Conservation (phyloP, 768 basidiomycete species). For the Tephrocybe rancida region DNA sequence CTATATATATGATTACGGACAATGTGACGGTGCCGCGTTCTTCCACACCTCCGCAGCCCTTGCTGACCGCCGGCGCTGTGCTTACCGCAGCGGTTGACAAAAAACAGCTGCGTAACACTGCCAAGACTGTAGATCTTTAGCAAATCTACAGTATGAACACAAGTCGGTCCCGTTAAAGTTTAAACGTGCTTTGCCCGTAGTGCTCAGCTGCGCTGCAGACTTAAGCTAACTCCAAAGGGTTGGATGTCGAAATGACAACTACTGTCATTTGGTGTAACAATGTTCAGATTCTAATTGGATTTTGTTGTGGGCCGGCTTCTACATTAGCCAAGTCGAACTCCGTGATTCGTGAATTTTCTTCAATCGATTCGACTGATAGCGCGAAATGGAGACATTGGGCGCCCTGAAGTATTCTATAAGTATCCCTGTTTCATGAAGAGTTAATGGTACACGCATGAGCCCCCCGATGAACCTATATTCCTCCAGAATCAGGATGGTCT, state of each 20-base stretch:
- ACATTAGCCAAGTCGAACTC: neutral
- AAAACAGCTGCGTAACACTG: neutral
- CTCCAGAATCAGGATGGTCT: neutral
- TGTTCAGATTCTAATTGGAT: neutral
- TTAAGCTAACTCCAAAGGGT: too few species aligned
- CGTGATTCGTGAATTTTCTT: neutral
- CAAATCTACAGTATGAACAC: too few species aligned
- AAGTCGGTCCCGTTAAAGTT: too few species aligned
- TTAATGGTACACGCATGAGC: too few species aligned
- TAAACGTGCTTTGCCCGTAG: too few species aligned
- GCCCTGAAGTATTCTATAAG: too few species aligned
- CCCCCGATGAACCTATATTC: neutral
- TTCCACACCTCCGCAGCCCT: slow-evolving; percentile 4
- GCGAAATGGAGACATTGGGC: too few species aligned
- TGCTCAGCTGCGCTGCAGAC: too few species aligned
- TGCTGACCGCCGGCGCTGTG: slow-evolving; percentile 2
- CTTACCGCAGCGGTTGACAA: slow-evolving; percentile 1
- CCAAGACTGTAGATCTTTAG: neutral
- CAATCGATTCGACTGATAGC: too few species aligned
- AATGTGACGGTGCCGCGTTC: slow-evolving; percentile 15
- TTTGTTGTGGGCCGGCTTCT: neutral
- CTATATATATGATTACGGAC: slow-evolving; percentile 15
- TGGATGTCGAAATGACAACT: neutral
- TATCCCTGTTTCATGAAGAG: too few species aligned
- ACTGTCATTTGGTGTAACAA: neutral